A percentile compares a stretch with the other conserved stretches of the same genome.
phyloP scores from a whole-genome alignment of 768 basidiomycete species.

The Termitomyces sp. region DNA sequence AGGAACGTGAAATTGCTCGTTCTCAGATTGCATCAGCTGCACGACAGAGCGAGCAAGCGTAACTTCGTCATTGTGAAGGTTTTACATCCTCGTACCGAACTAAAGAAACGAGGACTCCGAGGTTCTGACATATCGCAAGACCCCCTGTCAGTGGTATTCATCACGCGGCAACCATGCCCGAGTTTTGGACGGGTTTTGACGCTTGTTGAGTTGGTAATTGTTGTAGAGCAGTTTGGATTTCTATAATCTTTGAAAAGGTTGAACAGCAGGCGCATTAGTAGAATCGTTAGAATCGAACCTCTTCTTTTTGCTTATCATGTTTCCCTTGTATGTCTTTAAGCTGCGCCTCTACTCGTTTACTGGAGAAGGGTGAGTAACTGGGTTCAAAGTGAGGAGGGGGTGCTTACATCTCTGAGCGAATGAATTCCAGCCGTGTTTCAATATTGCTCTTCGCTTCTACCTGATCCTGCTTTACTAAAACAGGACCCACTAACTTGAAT shows the following conservation, averaged over 20 bases:
- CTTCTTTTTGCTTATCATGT: constrained; percentile 75
- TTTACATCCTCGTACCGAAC: neutral
- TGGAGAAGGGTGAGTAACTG: constrained; percentile 14
- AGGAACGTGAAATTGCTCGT: constrained; percentile 43
- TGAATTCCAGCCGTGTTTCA: constrained; percentile 86
- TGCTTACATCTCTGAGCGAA: constrained; percentile 79
- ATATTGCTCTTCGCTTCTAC: constrained; percentile 84
- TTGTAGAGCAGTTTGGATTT: constrained; percentile 57
- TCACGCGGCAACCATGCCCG: constrained; percentile 7
- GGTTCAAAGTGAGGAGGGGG: neutral
- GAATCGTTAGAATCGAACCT: constrained; percentile 44
- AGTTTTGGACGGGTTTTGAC: constrained; percentile 5
- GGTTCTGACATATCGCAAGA: neutral
- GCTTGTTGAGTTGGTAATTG: constrained; percentile 28
- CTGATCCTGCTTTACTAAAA: constrained; percentile 86
- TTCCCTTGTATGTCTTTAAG: constrained; percentile 74
- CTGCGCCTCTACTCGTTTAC: constrained; percentile 75
- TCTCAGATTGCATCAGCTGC: constrained; percentile 15
- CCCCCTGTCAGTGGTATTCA: neutral
- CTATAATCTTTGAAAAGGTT: constrained; percentile 47
- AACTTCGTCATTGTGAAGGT: neutral
- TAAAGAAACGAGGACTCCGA: neutral
- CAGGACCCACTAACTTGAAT: constrained; percentile 89
- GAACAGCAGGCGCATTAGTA: constrained; percentile 1
- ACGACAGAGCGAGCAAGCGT: constrained; percentile 6